Percentiles rank a stretch among this genome's conserved stretches.
These are phyloP conservation scores for Hyaloscypha variabilis DNA, from an alignment of 495 filamentous ascomycete genomes.

Conservation along the genomic window DNA sequence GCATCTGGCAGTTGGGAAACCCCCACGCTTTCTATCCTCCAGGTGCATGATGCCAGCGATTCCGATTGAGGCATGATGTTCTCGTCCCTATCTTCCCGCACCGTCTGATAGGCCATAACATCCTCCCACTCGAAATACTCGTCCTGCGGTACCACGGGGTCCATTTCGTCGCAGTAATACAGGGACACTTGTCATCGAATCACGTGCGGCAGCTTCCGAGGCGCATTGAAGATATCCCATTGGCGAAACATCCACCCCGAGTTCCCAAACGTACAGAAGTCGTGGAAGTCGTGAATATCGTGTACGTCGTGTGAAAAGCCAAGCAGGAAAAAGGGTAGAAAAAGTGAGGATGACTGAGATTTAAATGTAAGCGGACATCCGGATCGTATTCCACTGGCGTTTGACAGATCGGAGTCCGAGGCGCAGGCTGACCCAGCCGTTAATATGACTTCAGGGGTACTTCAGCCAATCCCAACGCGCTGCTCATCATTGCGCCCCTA, in stretches of 20 bases:
- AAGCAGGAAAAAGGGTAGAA: background rate
- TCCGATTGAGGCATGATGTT: background rate
- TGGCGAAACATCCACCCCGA: background rate
- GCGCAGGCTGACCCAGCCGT: background rate
- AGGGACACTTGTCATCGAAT: background rate
- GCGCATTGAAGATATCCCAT: background rate
- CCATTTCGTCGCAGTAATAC: background rate
- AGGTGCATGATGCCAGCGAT: background rate
- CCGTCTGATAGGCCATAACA: constrained; percentile 6
- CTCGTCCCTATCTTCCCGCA: background rate
- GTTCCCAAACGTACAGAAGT: background rate
- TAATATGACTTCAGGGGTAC: background rate
- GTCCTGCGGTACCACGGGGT: constrained; percentile 17
- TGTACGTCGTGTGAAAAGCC: background rate
- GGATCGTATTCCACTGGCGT: background rate
- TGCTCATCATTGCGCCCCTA: background rate
- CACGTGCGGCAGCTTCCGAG: background rate
- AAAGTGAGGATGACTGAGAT: background rate
- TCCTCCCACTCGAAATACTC: constrained; percentile 29
- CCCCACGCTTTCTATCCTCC: background rate
- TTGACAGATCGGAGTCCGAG: background rate
- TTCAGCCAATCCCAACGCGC: background rate
- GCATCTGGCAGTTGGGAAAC: background rate
- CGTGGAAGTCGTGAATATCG: too few relatives aligned
- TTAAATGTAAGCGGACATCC: constrained; percentile 1